A percentile compares a stretch with the other conserved stretches of the same genome.
These are phyloP conservation scores for Penicillium sp. DNA, from an alignment of 2,329 filamentous ascomycete species.

Conservation along the genomic window DNA sequence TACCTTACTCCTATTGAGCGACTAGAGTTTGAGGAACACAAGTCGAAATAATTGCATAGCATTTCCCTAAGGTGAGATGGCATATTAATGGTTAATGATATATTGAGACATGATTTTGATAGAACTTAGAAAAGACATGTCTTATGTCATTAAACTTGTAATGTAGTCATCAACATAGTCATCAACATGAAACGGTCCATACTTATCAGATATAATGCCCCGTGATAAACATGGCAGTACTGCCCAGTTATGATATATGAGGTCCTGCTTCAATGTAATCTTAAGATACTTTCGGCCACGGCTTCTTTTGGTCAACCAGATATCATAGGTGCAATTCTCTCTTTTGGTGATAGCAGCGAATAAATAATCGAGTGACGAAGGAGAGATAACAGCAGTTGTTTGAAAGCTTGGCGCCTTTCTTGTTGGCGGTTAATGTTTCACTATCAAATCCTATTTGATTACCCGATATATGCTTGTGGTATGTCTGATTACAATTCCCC, in stretches of 20 bases:
- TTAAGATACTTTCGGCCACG: background rate
- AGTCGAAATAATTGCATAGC: slow-evolving; percentile 6
- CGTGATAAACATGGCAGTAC: background rate
- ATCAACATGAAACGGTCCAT: background rate
- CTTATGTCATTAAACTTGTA: slow-evolving; percentile 7
- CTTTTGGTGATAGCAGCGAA: background rate
- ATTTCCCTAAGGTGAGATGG: background rate
- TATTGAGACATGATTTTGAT: slow-evolving; percentile 3
- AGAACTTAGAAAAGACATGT: background rate
- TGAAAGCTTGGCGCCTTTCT: background rate
- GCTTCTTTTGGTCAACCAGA: background rate
- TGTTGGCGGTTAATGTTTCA: background rate
- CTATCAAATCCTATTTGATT: background rate
- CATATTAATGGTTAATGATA: background rate
- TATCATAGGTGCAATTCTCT: too few species aligned
- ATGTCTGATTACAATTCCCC: background rate
- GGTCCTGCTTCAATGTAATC: background rate
- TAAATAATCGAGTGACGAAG: background rate
- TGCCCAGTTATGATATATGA: background rate
- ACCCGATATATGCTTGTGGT: background rate
- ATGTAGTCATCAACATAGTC: background rate
- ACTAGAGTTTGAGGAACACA: slow-evolving; percentile 11
- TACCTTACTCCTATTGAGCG: slow-evolving; percentile 4
- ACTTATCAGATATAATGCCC: background rate
- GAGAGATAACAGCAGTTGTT: background rate